Percentiles rank a stretch among this genome's conserved stretches.
Conservation (phyloP, 2,329 filamentous ascomycete genomes). For the Fusarium tjaetaba region DNA sequence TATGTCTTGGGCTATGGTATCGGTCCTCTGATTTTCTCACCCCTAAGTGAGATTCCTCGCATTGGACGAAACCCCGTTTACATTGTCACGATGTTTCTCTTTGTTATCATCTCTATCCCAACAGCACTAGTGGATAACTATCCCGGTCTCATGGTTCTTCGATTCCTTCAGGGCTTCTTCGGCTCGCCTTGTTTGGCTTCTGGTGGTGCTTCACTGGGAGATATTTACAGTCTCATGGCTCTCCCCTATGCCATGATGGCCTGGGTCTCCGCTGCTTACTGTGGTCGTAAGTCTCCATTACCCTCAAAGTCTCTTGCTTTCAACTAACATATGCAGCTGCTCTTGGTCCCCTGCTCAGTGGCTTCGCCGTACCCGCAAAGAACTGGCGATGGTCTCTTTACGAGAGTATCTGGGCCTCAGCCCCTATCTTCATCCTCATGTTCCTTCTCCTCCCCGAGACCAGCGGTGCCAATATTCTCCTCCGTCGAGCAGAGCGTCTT, state of each 20-base stretch:
- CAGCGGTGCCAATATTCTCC: slow-evolving; percentile 65
- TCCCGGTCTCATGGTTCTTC: slow-evolving; percentile 69
- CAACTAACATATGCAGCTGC: slow-evolving; percentile 52
- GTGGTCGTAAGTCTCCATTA: slow-evolving; percentile 50
- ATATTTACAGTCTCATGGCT: slow-evolving; percentile 64
- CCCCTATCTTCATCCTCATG: slow-evolving; percentile 68
- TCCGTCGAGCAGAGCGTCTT: slow-evolving; percentile 69
- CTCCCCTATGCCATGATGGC: slow-evolving; percentile 67
- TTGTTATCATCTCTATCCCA: slow-evolving; percentile 73
- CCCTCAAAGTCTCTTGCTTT: not conserved
- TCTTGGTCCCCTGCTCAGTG: slow-evolving; percentile 68
- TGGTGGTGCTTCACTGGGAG: slow-evolving; percentile 61
- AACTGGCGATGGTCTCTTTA: slow-evolving; percentile 73
- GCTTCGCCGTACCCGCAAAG: slow-evolving; percentile 67
- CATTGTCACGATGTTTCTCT: slow-evolving; percentile 73
- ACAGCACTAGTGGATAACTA: slow-evolving; percentile 71
- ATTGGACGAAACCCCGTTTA: slow-evolving; percentile 76
- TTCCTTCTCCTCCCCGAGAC: slow-evolving; percentile 74
- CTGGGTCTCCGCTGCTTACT: slow-evolving; percentile 66
- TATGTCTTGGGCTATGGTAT: slow-evolving; percentile 73
- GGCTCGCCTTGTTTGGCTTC: slow-evolving; percentile 73
- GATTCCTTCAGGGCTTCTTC: slow-evolving; percentile 74
- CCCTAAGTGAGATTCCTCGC: slow-evolving; percentile 71
- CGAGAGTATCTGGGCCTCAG: slow-evolving; percentile 70
- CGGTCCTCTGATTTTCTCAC: slow-evolving; percentile 73